Evolutionary conservation across 352 stramenopile species (phyloP), one percentile per base, ranked within the genome.

Genomic region (Phytophthora meadii): DNA sequence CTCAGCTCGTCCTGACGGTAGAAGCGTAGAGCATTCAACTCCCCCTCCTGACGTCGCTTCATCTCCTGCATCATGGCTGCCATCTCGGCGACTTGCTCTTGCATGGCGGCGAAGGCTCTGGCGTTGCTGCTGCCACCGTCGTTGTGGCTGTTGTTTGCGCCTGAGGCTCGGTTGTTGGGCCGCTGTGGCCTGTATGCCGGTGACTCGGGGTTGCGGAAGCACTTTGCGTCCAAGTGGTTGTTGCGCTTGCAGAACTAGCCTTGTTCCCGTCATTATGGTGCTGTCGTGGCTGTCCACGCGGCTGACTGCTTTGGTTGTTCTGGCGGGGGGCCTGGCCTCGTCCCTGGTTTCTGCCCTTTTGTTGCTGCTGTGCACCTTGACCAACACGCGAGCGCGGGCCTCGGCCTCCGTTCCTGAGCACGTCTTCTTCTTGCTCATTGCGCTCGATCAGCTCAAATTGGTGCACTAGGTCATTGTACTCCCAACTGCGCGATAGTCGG

Each of bases 221-320:
- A 44, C 17, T 54, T 17, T 15, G 30, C 17, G 30, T 45, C 48
- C 7, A 17, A 2, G 30, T 32, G 30, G 30, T 44, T 54, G n/a
- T 44, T 54, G 30, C 48, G 48, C 9, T 54, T 54, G 30, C 48
- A 54, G 30, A n/a, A n/a, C n/a, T n/a, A n/a, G n/a, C n/a, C n/a
- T n/a, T n/a, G n/a, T n/a, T n/a, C n/a, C n/a, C n/a, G n/a, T n/a
- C n/a, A n/a, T n/a, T n/a, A n/a, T n/a, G n/a, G n/a, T n/a, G n/a
- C n/a, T n/a, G n/a, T n/a, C n/a, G n/a, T n/a, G n/a, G n/a, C n/a
- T n/a, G n/a, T n/a, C n/a, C n/a, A n/a, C n/a, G n/a, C n/a, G n/a
- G n/a, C n/a, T n/a, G n/a, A n/a, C n/a, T n/a, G n/a, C n/a, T n/a
- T n/a, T n/a, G n/a, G n/a, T n/a, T n/a, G n/a, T n/a, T n/a, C n/a